Evolutionary conservation across 257 asterid genomes (phyloP).

Genomic region (Cinchona pubescens): DNA sequence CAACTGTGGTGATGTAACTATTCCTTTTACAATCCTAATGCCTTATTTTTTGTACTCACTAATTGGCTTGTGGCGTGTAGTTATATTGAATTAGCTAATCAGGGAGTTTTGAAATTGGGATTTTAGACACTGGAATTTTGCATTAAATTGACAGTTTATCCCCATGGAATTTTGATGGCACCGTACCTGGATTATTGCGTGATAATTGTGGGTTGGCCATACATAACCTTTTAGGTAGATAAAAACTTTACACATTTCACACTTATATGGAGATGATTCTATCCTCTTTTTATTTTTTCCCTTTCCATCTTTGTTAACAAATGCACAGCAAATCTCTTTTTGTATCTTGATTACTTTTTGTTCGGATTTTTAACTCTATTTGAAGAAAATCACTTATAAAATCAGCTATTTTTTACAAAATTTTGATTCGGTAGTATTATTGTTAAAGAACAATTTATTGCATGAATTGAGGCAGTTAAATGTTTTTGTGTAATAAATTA

Average conservation of each 20-base stretch:
- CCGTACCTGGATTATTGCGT: not conserved
- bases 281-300: not conserved
- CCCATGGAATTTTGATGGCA: slow-evolving; percentile 11
- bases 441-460: not conserved
- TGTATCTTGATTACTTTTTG: not conserved
- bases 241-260: not conserved
- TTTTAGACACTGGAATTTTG: slow-evolving; percentile 13
- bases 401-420: not conserved
- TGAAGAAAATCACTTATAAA: not conserved
- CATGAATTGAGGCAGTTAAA: not conserved
- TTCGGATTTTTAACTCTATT: not conserved
- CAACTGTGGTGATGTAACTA: not conserved
- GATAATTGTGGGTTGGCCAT: too few relatives aligned
- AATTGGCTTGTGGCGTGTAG: not conserved
- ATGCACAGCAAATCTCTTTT: not conserved
- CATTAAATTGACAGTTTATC: not conserved
- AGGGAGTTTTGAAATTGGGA: slow-evolving; percentile 2
- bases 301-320: not conserved
- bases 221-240: not conserved
- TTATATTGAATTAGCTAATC: slow-evolving; percentile 6
- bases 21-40: not conserved
- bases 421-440: not conserved
- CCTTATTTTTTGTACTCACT: slow-evolving; percentile 5
- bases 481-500: not conserved
- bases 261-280: not conserved